phyloP scores from a whole-genome alignment of 441 rosid species.

The Erodium moschatum region DNA sequence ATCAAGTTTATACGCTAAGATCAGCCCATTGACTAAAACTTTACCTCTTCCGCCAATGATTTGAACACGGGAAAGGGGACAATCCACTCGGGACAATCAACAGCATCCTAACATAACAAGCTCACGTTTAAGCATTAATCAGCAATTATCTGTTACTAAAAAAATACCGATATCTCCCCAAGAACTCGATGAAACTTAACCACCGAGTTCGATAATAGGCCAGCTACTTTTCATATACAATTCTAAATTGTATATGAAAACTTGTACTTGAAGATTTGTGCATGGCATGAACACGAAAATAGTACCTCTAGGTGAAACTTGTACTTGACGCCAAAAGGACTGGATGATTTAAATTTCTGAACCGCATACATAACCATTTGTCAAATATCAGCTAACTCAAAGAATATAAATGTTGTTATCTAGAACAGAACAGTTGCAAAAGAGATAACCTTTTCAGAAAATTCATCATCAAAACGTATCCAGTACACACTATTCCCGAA shows the following conservation, averaged over 20 bases:
- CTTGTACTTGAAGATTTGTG: no score
- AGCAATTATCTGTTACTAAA: not conserved
- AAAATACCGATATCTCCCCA: no score
- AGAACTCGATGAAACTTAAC: no score
- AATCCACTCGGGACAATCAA: conserved; percentile 96
- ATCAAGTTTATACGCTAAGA: no score
- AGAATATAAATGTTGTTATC: not conserved
- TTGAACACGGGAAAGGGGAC: conserved; percentile 87
- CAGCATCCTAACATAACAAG: conserved; percentile 62
- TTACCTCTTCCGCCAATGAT: conserved; percentile 85
- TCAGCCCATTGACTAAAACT: no score
- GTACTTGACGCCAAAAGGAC: conserved; percentile 77
- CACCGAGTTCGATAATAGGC: no score
- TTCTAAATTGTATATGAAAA: no score
- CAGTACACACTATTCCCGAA: conserved; percentile 80
- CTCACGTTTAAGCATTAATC: not conserved
- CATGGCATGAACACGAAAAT: no score
- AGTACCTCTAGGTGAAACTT: conserved; percentile 87
- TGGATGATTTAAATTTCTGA: conserved; percentile 74
- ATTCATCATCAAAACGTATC: conserved; percentile 78
- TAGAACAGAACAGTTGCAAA: no score
- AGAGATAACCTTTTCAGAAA: conserved; percentile 55
- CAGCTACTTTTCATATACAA: no score
- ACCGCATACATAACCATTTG: conserved; percentile 20
- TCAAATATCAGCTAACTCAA: conserved; percentile 13